phyloP scores from a whole-genome alignment of 495 filamentous ascomycete genomes.

The Cercophora scortea region DNA sequence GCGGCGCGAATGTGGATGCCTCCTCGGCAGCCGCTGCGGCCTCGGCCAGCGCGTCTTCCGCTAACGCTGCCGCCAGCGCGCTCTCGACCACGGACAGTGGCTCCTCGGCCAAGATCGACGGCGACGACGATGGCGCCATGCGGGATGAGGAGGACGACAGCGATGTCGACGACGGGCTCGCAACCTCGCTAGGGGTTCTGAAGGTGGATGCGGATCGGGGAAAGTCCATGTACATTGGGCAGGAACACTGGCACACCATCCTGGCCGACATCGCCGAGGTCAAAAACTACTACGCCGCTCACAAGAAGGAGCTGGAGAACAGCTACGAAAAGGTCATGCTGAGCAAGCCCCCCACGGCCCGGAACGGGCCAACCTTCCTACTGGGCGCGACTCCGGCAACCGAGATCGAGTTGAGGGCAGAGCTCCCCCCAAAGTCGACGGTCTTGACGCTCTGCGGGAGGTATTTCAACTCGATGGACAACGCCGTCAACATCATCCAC shows the following conservation, averaged over 20 bases:
- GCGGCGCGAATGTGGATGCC: conserved; percentile 51
- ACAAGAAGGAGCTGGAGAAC: conserved; percentile 49
- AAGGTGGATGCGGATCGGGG: conserved; percentile 74
- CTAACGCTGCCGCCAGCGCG: conserved; percentile 54
- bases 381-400: conserved; percentile 64
- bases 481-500: conserved; percentile 65
- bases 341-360: conserved; percentile 48
- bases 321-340: conserved; percentile 58
- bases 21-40: conserved; percentile 20
- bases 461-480: conserved; percentile 56
- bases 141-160: conserved; percentile 58
- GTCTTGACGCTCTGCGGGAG: conserved; percentile 74
- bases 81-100: conserved; percentile 57
- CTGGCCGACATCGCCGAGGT: conserved; percentile 89
- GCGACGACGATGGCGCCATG: conserved; percentile 44
- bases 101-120: conserved; percentile 45
- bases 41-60: conserved; percentile 45
- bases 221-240: conserved; percentile 79
- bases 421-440: conserved; percentile 70
- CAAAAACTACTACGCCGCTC: conserved; percentile 68
- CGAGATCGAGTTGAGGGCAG: conserved; percentile 66
- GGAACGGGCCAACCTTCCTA: conserved; percentile 61
- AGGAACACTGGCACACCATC: conserved; percentile 85
- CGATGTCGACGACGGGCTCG: conserved; percentile 74
- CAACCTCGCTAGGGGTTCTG: conserved; percentile 78